Evolutionary conservation across 2,329 filamentous ascomycete species (phyloP), one percentile per base, ranked within the genome.

Genomic region (Coniochaeta sp.): DNA sequence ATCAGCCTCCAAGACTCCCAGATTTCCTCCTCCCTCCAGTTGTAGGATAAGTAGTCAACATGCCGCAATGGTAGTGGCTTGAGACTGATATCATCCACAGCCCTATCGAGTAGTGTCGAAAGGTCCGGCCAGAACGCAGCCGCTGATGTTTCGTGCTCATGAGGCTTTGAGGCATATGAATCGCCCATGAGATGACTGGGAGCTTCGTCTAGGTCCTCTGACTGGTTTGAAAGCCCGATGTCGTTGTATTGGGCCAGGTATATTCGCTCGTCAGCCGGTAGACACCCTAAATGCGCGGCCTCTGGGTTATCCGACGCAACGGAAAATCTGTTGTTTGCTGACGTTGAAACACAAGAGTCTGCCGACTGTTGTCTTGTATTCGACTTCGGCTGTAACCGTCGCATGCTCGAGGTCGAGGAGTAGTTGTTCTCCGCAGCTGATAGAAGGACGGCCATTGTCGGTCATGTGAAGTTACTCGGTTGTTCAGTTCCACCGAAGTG

Each of bases 1-100:
- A n/a, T n/a, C n/a, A n/a, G n/a, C n/a, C n/a, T n/a, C 90, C 9
- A 96, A 61, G 92, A 96, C 6, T 89, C 86, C 91, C 91, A 97
- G 24, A 97, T 95, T 68, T 99, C 92, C 67, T 97, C 91, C 69
- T 96, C 91, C 57, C 81, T 83, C 89, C 92, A 96, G 55, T 92
- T 83, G 64, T 97, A 89, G 16, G 91, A 95, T 45, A 96, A 79
- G 65, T 96, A 96, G 70, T 96, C 91, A n/a, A 96, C 91, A 69
- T 96, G 90, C 57, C 90, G 79, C 45, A 91, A 91, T 1, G 90
- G 90, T 61, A 87, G 82, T 30, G 76, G 77, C 55, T 83, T 81
- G 32, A 95, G 76, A 9, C 86, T 85, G 9, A 84, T 87, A 67
- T 96, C 91, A 60, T 96, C 91, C 58, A 87, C 86, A 8, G 86